phyloP scores from a whole-genome alignment of 2,329 filamentous ascomycete genomes.

The Aspergillus chevalieri region DNA sequence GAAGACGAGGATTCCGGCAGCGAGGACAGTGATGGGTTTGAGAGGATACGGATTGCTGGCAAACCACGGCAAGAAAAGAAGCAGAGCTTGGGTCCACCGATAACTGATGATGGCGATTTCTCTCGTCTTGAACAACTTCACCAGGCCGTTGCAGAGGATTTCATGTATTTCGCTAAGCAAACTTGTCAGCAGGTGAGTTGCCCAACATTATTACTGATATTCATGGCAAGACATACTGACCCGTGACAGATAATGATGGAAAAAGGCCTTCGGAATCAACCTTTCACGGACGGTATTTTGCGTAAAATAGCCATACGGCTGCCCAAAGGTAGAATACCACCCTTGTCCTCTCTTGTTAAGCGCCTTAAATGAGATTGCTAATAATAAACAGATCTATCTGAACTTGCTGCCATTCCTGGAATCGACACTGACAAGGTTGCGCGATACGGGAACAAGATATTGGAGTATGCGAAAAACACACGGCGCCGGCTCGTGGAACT shows the following conservation, averaged over 20 bases:
- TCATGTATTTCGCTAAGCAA: constrained; percentile 40
- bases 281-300: constrained; percentile 42
- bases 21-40: constrained; percentile 41
- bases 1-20: constrained; percentile 25
- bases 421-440: constrained; percentile 42
- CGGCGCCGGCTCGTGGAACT: constrained; percentile 38
- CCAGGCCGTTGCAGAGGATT: constrained; percentile 43
- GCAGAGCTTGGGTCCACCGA: constrained; percentile 39
- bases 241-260: constrained; percentile 34
- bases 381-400: constrained; percentile 25
- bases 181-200: constrained; percentile 36
- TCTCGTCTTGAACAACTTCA: constrained; percentile 38
- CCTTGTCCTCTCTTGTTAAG: not conserved
- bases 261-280: constrained; percentile 40
- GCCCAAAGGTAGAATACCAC: constrained; percentile 30
- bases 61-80: constrained; percentile 20
- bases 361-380: constrained; percentile 7
- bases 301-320: constrained; percentile 46
- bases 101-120: constrained; percentile 39
- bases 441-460: constrained; percentile 38
- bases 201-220: not conserved
- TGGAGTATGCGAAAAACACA: constrained; percentile 37
- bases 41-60: constrained; percentile 33
- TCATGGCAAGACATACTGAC: not conserved
- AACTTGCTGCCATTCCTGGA: constrained; percentile 35